These are phyloP conservation scores for Poa pratensis DNA, from an alignment of 176 grass and related monocot species.

Conservation along the genomic window DNA sequence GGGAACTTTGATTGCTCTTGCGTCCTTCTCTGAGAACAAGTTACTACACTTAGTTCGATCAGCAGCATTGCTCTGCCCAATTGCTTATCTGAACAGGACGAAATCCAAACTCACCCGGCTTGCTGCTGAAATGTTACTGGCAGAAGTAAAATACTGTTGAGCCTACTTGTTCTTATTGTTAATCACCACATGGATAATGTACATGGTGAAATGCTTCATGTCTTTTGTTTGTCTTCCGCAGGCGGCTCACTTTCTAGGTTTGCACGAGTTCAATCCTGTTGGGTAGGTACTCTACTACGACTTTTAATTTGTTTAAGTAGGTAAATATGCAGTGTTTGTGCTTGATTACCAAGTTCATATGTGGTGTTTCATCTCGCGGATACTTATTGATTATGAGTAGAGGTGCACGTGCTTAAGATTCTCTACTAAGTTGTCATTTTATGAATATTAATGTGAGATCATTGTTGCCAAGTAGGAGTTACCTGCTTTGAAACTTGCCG, in stretches of 20 bases:
- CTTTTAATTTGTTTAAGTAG: constrained; percentile 16
- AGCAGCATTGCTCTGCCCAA: constrained; percentile 64
- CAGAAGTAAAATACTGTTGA: constrained; percentile 47
- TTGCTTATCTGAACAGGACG: constrained; percentile 51
- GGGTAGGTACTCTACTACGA: constrained; percentile 49
- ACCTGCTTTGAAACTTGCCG: background rate
- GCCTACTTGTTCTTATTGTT: background rate
- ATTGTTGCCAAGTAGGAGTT: background rate
- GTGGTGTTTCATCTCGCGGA: background rate
- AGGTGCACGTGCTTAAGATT: background rate
- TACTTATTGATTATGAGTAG: constrained; percentile 12
- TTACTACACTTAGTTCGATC: constrained; percentile 56
- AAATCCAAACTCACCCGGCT: constrained; percentile 34
- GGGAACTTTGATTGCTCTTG: constrained; percentile 66
- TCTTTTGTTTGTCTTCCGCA: constrained; percentile 40
- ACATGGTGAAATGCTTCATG: background rate
- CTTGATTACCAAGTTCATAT: background rate
- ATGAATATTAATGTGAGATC: background rate
- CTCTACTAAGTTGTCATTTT: background rate
- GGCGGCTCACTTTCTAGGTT: constrained; percentile 42
- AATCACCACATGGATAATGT: background rate
- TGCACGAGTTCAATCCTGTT: constrained; percentile 55
- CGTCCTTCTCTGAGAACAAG: constrained; percentile 57
- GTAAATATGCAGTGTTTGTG: background rate
- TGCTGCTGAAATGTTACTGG: constrained; percentile 40